phyloP scores from a whole-genome alignment of 2,329 filamentous ascomycete species.

The Mollisiaceae sp. region DNA sequence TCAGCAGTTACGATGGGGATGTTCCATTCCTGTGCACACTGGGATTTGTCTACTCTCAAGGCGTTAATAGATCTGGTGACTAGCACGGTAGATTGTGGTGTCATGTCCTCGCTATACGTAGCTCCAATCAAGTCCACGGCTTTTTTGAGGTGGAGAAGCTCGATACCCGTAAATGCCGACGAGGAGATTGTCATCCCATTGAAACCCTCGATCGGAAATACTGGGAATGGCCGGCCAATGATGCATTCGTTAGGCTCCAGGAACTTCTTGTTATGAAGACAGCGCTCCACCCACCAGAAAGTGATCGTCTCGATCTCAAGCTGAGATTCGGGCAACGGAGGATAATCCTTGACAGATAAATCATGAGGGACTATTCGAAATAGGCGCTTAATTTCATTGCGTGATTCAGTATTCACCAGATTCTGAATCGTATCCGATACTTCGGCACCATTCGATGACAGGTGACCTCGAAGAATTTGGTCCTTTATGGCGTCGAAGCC shows the following conservation, averaged over 20 bases:
- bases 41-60: slow-evolving; percentile 75
- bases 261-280: slow-evolving; percentile 76
- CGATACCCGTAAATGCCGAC: slow-evolving; percentile 82
- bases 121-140: slow-evolving; percentile 78
- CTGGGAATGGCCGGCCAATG: slow-evolving; percentile 76
- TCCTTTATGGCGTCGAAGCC: slow-evolving; percentile 50
- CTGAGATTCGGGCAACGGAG: slow-evolving; percentile 43
- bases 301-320: slow-evolving; percentile 64
- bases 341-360: slow-evolving; percentile 38
- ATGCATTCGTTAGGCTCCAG: slow-evolving; percentile 72
- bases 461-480: slow-evolving; percentile 43
- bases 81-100: slow-evolving; percentile 73
- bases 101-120: slow-evolving; percentile 79
- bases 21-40: slow-evolving; percentile 73
- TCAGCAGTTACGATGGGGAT: slow-evolving; percentile 81
- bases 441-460: slow-evolving; percentile 44
- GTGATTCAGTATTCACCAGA: slow-evolving; percentile 16
- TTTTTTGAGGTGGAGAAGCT: slow-evolving; percentile 84
- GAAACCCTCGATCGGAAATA: slow-evolving; percentile 74
- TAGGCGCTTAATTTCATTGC: slow-evolving; percentile 22
- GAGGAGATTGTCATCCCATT: slow-evolving; percentile 74
- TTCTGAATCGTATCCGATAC: slow-evolving; percentile 33
- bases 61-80: slow-evolving; percentile 57
- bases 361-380: slow-evolving; percentile 53
- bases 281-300: slow-evolving; percentile 93